Evolutionary conservation across 1,284 basidiomycete species (phyloP).

Genomic region (Golubevia pallescens): DNA sequence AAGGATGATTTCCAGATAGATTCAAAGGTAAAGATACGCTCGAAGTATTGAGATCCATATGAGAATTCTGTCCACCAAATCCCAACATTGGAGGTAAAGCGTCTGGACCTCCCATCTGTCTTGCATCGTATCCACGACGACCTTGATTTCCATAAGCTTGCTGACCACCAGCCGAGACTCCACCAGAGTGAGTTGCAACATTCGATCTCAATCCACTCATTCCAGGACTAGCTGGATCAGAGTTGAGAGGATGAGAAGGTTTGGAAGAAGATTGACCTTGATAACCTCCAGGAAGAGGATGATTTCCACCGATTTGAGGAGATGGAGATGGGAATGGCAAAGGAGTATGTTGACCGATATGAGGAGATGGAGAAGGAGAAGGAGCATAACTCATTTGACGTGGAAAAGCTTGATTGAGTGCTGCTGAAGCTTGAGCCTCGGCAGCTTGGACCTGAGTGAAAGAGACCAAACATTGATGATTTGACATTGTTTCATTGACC

Average conservation of each 20-base stretch:
- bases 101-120: neutral
- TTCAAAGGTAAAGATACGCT: neutral
- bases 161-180: neutral
- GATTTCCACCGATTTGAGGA: neutral
- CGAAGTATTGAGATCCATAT: neutral
- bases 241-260: neutral
- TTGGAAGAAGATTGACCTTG: neutral
- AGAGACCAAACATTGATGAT: constrained; percentile 47
- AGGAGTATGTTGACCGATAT: neutral
- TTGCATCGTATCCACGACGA: neutral
- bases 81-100: neutral
- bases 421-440: constrained; percentile 23
- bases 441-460: constrained; percentile 30
- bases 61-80: neutral
- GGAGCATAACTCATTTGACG: constrained; percentile 16
- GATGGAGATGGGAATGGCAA: neutral
- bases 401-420: constrained; percentile 12
- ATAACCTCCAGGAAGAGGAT: neutral
- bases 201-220: neutral
- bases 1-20: neutral
- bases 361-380: neutral
- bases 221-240: neutral
- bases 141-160: neutral
- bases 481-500: constrained; percentile 43
- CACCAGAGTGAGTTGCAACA: neutral